Conservation (phyloP, 768 basidiomycete species). For the Trametes sanguinea region DNA sequence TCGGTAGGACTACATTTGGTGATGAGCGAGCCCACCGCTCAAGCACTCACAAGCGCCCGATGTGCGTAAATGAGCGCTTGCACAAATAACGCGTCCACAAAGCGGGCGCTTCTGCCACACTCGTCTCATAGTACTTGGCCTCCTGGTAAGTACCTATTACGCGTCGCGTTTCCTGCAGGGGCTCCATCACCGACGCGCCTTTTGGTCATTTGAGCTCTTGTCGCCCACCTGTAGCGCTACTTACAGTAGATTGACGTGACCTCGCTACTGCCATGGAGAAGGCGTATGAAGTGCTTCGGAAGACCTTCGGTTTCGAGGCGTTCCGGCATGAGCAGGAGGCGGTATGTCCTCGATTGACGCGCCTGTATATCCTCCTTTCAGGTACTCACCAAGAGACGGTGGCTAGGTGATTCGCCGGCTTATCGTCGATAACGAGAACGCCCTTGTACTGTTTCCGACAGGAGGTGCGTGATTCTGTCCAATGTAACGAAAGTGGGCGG, state of each 20-base stretch:
- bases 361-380: too few relatives aligned
- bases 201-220: too few relatives aligned
- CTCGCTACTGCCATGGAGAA: slow-evolving; percentile 34
- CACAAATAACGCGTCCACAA: slow-evolving; percentile 20
- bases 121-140: too few relatives aligned
- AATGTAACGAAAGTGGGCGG: not conserved
- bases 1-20: too few relatives aligned
- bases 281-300: slow-evolving; percentile 34
- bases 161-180: not conserved
- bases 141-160: too few relatives aligned
- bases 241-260: too few relatives aligned
- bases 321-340: slow-evolving; percentile 44
- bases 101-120: not conserved
- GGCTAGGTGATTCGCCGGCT: slow-evolving; percentile 40
- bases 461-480: slow-evolving; percentile 30
- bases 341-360: slow-evolving; percentile 24
- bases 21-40: too few relatives aligned
- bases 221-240: too few relatives aligned
- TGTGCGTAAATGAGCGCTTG: not conserved
- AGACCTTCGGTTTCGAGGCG: slow-evolving; percentile 38
- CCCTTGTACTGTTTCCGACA: slow-evolving; percentile 45
- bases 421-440: slow-evolving; percentile 42
- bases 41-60: not conserved
- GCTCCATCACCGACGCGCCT: too few relatives aligned
- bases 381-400: not conserved